Evolutionary conservation across 768 basidiomycete species (phyloP).

Genomic region (Suillus cothurnatus): DNA sequence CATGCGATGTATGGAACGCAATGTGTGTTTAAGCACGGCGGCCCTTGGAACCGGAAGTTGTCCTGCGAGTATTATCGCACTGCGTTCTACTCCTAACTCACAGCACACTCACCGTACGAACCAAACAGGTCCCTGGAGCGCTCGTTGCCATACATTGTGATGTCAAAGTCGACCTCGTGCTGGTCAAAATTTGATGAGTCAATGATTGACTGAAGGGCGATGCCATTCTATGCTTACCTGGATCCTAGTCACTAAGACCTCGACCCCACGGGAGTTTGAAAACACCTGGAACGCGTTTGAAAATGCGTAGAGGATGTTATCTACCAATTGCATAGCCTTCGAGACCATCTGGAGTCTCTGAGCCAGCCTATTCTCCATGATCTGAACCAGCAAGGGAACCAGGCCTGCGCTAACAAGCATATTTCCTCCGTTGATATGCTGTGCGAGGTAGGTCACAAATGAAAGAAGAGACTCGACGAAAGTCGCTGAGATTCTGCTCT

Average conservation of each 20-base stretch:
- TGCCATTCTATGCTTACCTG: slow-evolving; percentile 53
- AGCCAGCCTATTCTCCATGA: slow-evolving; percentile 77
- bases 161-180: slow-evolving; percentile 69
- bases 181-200: slow-evolving; percentile 30
- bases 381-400: slow-evolving; percentile 84
- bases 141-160: slow-evolving; percentile 55
- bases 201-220: slow-evolving; percentile 10
- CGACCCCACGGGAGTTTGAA: slow-evolving; percentile 81
- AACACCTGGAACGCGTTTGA: slow-evolving; percentile 87
- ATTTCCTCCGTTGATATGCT: slow-evolving; percentile 82
- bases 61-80: slow-evolving; percentile 40
- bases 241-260: slow-evolving; percentile 82
- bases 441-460: slow-evolving; percentile 86
- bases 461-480: slow-evolving; percentile 84
- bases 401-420: slow-evolving; percentile 96
- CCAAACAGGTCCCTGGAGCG: slow-evolving; percentile 48
- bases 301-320: slow-evolving; percentile 90
- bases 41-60: slow-evolving; percentile 74
- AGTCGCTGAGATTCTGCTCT: slow-evolving; percentile 67
- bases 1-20: slow-evolving; percentile 94
- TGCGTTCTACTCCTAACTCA: neutral
- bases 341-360: slow-evolving; percentile 76
- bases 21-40: slow-evolving; percentile 84
- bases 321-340: slow-evolving; percentile 90
- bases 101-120: slow-evolving; percentile 48